Percentiles rank a stretch among this genome's conserved stretches.
These are phyloP conservation scores for Xylariaceae sp. DNA, from an alignment of 2,329 filamentous ascomycete species.

Conservation along the genomic window DNA sequence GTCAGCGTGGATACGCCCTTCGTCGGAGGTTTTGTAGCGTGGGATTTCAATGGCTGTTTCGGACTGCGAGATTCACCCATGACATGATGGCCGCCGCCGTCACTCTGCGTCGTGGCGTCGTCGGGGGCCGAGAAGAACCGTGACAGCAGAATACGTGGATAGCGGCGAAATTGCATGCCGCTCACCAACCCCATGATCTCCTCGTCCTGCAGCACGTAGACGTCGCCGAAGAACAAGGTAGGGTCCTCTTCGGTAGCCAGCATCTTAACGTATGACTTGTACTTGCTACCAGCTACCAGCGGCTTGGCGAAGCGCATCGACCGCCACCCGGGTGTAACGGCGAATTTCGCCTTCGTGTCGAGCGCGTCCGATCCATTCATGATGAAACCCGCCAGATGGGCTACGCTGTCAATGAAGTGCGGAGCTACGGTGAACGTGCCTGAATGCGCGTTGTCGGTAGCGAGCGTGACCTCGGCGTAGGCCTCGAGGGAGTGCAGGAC, in stretches of 20 bases:
- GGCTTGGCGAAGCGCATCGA: slow-evolving; percentile 30
- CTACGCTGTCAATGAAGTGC: slow-evolving; percentile 37
- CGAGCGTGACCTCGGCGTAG: neutral
- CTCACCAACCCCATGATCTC: slow-evolving; percentile 31
- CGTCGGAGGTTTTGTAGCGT: neutral
- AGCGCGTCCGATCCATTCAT: slow-evolving; percentile 36
- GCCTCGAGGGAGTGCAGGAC: neutral
- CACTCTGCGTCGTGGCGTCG: neutral
- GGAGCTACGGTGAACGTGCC: slow-evolving; percentile 37
- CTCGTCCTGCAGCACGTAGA: slow-evolving; percentile 34
- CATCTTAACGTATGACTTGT: slow-evolving; percentile 38
- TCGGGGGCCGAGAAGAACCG: slow-evolving; percentile 38
- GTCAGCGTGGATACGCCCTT: neutral
- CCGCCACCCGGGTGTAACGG: slow-evolving; percentile 37
- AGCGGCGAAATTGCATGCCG: slow-evolving; percentile 35
- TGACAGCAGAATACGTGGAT: slow-evolving; percentile 34
- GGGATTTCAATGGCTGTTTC: neutral
- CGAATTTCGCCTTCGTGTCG: slow-evolving; percentile 32
- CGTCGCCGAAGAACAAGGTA: slow-evolving; percentile 31
- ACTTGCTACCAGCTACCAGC: slow-evolving; percentile 29
- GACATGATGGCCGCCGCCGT: neutral
- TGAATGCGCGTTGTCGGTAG: neutral
- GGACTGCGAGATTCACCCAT: neutral
- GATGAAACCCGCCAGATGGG: slow-evolving; percentile 38
- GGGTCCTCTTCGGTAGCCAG: slow-evolving; percentile 28